Evolutionary conservation across 371 early-diverging fungal genomes (phyloP), one percentile per base, ranked within the genome.

Genomic region (Mortierella sp.): DNA sequence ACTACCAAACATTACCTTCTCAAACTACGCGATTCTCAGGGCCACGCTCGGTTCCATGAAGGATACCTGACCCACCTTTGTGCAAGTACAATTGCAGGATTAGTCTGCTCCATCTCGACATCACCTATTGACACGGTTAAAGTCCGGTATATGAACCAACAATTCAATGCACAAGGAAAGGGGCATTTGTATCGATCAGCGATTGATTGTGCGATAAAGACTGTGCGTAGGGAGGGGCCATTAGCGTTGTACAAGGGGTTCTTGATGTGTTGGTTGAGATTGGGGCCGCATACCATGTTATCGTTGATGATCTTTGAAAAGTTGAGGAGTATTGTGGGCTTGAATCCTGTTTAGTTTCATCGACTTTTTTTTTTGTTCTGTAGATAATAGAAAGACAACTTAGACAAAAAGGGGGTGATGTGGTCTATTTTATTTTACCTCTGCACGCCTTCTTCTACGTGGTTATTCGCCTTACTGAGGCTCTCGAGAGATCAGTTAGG

Each of bases 101-200:
- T 91, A 5, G 89, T 89, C 4, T 83, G 80, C 47, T 88, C 92
- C 2, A 84, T 90, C 19, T 72, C 88, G 1, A 88, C 89, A 28
- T 88, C 91, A 1, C 92, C 91, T 0, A 83, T 92, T 14, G 91
- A 91, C 70, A 77, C 89, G 2, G 81, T 91, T 72, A 92, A 92
- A 70, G 89, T 90, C 11, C 77, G 92, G 14, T 90, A 87, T 68
- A 92, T 92, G 92, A 90, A 90, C 60, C 89, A 89, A 70, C 78
- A 84, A n/a, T 89, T 83, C 55, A 80, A 65, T 38, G 70, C 82
- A 11, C 77, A 55, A 19, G 82, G 84, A 24, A 74, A 79, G 57
- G 88, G 84, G 0, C 52, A 76, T 4, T 54, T 81, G 4, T 88
- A 87, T 48, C 54, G 68, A 19, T 83, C 84, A 2, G 78, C 88